Conservation (phyloP, 78 protist species). For the Isochrysis galbana region DNA sequence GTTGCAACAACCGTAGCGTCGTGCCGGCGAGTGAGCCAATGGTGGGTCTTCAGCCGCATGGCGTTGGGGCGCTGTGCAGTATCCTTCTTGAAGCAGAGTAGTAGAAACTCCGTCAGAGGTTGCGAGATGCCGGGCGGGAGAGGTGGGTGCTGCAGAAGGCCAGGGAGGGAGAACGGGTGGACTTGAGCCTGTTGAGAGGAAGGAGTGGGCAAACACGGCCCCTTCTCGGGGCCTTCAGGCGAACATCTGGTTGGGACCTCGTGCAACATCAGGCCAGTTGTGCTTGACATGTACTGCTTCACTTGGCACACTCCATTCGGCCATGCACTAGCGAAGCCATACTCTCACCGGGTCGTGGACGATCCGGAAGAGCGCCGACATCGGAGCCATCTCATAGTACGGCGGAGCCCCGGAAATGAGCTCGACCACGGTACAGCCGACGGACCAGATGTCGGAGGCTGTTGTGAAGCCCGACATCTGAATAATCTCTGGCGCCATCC, state of each 20-base stretch:
- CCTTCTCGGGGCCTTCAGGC: too few species aligned
- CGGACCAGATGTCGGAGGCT: constrained; percentile 94
- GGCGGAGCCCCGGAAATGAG: constrained; percentile 96
- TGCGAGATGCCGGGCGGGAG: constrained; percentile 82
- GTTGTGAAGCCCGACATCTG: constrained; percentile 71
- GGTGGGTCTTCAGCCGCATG: constrained; percentile 73
- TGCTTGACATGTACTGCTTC: too few species aligned
- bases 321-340: too few species aligned
- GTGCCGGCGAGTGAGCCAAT: constrained; percentile 61
- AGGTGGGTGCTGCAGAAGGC: constrained; percentile 90
- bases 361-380: constrained; percentile 94
- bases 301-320: too few species aligned
- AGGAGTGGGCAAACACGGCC: too few species aligned
- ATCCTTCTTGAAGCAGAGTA: constrained; percentile 87
- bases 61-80: constrained; percentile 81
- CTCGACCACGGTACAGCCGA: constrained; percentile 95
- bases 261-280: too few species aligned
- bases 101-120: constrained; percentile 74
- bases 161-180: too few species aligned
- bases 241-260: too few species aligned
- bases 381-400: constrained; percentile 89
- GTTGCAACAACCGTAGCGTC: background rate
- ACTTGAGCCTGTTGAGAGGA: too few species aligned
- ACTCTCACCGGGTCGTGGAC: constrained; percentile 89
- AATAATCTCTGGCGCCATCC: constrained; percentile 99